Base-by-base conservation (phyloP, 148 eudicot species). In the Rhododendron ferrugineum region DNA sequence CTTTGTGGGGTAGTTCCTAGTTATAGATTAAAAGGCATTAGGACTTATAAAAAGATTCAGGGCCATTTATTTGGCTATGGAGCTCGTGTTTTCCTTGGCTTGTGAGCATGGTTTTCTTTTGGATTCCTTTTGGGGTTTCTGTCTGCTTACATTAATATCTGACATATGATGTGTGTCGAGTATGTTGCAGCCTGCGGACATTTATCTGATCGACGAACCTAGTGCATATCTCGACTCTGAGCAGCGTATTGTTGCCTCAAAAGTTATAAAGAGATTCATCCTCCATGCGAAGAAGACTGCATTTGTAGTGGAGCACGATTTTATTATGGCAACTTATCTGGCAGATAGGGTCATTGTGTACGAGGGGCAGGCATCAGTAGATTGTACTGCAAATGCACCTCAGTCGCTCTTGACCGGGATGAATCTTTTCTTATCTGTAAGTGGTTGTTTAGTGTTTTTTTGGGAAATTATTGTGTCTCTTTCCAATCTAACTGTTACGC, bases 181-280 rank as follows among this genome's bases (percentile, higher is more conserved):
- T 56, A 62, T 23, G 15, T 46, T 92, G 89, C 94, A 96, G 99
- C 99, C 98, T 62, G 99, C 99, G 16, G 98, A 96, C 84, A 96
- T 96, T 14, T 96, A 96, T 84, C 88, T 96, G 90, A 96, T 96
- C 26, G 99, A 96, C 78, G 98, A 96, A 88, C 97, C 99, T 26
- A 95, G 99, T 92, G 99, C 98, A 26, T 96, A 94, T 88, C 98
- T 96, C 3, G 99, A 96, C 84, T 96, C 98, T 9, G 99, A 96
- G 92, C 98, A 96, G 90, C 98, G 99, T 88, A 95, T 96, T 86
- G 97, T 96, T 50, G 98, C 99, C 79, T 95, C 98, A 26, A 96
- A 96, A 89, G 99, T 95, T 76, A 96, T 96, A 26, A 95, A 96
- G 91, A 94, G 99, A 85, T 95, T 94, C 84, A 95, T 96, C 83